Base-by-base conservation (phyloP, 768 basidiomycete genomes). In the Paxillus involutus region DNA sequence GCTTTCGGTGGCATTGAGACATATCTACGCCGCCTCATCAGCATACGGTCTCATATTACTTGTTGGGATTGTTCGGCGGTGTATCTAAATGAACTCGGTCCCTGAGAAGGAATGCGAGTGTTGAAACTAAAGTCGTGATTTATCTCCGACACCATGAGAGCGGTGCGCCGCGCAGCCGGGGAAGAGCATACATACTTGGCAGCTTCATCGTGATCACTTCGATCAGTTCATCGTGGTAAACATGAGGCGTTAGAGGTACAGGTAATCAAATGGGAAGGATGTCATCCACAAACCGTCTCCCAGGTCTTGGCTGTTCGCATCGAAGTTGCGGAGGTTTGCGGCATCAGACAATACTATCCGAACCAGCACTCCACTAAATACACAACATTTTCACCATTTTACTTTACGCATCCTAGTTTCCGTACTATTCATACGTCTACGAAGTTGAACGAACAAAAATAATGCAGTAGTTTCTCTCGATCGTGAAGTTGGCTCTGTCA, bases 121-220 rank as follows among this genome's bases (percentile, higher is more conserved):
- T 36, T 13, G 47, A 21, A 11, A 32, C 36, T 46, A 3, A 21
- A 26, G 39, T 49, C 11, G 14, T 14, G 49, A 19, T 41, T 55
- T 65, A 70, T 68, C 68, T 63, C 66, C 68, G 65, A 63, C n/a
- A 50, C 56, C 53, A 56, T 57, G 59, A 65, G 64, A 60, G 57
- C 41, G 57, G 2, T 56, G 58, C 63, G 58, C 61, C 68, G 52
- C 61, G 67, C 45, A 52, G 56, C 26, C 6, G 54, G 55, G 59
- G 54, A 53, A 52, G 41, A 41, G 44, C 51, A 52, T 55, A 57
- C 45, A 67, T 59, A 35, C 35, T 35, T 4, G 32, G 32, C 3
- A 35, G 10, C 35, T 13, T 6, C 13, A 24, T 43, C 29, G 21
- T 24, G 42, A n/a, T n/a, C n/a, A n/a, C n/a, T 42, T 41, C 32